phyloP scores from a whole-genome alignment of 78 protist species.

The Cyanophora paradoxa region DNA sequence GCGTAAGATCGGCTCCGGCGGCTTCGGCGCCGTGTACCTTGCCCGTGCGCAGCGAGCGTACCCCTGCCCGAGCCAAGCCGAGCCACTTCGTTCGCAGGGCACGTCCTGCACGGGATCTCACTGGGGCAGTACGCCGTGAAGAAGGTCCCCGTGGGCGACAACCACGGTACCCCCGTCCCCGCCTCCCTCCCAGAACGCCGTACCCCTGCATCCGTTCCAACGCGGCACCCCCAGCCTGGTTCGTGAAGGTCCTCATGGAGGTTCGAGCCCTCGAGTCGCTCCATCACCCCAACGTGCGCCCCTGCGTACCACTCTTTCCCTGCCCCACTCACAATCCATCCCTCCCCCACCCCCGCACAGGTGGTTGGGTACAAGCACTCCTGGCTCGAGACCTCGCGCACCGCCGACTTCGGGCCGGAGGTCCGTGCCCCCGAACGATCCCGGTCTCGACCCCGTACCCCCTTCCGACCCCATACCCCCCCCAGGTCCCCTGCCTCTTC shows the following conservation, averaged over 20 bases:
- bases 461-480: neutral
- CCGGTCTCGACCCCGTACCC: no score
- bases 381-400: constrained; percentile 57
- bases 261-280: constrained; percentile 56
- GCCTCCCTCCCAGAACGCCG: no score
- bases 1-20: no score
- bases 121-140: constrained; percentile 66
- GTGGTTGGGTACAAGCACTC: constrained; percentile 59
- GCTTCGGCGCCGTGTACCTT: no score
- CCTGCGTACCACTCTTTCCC: no score
- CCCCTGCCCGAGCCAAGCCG: no score
- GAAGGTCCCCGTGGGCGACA: constrained; percentile 63
- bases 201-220: neutral
- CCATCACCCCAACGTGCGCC: constrained; percentile 58
- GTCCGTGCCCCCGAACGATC: no score
- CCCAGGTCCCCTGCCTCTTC: constrained; percentile 55
- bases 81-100: no score
- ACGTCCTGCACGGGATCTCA: constrained; percentile 46
- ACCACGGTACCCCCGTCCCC: no score
- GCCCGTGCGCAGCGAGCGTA: no score
- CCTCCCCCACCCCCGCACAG: no score
- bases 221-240: constrained; percentile 41
- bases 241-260: constrained; percentile 36
- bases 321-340: no score
- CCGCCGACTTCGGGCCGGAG: constrained; percentile 52